These are phyloP conservation scores for Neoarthrinium moseri DNA, from an alignment of 2,329 filamentous ascomycete species.

Conservation along the genomic window DNA sequence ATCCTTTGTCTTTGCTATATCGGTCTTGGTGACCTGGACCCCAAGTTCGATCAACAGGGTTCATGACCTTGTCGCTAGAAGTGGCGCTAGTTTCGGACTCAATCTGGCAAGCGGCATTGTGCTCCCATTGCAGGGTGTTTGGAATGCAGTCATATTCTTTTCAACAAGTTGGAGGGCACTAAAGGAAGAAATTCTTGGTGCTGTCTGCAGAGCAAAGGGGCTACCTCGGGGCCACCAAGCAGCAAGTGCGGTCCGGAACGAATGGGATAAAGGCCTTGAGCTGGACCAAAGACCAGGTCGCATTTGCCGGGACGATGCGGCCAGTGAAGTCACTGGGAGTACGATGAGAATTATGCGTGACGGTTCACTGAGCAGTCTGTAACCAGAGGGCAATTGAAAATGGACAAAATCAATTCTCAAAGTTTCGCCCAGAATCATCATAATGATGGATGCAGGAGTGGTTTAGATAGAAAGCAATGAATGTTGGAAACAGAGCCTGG, in stretches of 20 bases:
- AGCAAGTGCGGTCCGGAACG: constrained; percentile 24
- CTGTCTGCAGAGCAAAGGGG: constrained; percentile 17
- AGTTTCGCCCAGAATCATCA: no score
- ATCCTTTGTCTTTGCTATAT: constrained; percentile 60
- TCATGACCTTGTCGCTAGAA: constrained; percentile 60
- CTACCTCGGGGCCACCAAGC: constrained; percentile 23
- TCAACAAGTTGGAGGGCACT: constrained; percentile 55
- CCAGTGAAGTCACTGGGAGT: constrained; percentile 17
- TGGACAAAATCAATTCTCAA: no score
- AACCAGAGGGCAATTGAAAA: no score
- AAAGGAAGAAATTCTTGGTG: constrained; percentile 28
- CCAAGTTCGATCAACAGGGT: constrained; percentile 73
- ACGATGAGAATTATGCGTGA: constrained; percentile 23
- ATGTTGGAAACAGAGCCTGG: no score
- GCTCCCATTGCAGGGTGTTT: constrained; percentile 74
- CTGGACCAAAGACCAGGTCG: constrained; percentile 14
- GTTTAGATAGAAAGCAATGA: no score
- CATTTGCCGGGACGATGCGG: constrained; percentile 14
- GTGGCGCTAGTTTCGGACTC: constrained; percentile 56
- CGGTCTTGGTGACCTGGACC: constrained; percentile 61
- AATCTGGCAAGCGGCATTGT: constrained; percentile 71
- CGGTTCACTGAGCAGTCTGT: constrained; percentile 17
- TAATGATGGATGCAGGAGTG: no score
- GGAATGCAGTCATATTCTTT: constrained; percentile 78
- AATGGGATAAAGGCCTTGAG: constrained; percentile 21